Evolutionary conservation across 495 filamentous ascomycete genomes (phyloP).

Genomic region (Bombardia bombarda): DNA sequence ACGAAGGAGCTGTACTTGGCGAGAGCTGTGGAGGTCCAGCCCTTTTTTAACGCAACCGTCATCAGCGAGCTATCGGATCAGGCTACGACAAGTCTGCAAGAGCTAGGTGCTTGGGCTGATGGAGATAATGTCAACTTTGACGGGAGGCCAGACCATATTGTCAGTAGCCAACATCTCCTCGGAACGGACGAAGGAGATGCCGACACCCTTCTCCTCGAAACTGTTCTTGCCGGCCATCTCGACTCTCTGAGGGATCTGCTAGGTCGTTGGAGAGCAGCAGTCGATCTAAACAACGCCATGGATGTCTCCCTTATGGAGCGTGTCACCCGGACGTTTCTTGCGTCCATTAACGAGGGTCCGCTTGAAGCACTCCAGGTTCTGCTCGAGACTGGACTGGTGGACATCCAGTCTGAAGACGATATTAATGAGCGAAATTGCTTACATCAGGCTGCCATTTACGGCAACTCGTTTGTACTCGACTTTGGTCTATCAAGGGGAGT

Average conservation of each 20-base stretch:
- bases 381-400: conserved; percentile 70
- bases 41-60: conserved; percentile 93
- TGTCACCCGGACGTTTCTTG: conserved; percentile 80
- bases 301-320: conserved; percentile 51
- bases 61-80: conserved; percentile 95
- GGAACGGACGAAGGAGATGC: conserved; percentile 77
- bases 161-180: conserved; percentile 51
- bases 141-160: conserved; percentile 52
- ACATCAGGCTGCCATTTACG: conserved; percentile 89
- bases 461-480: conserved; percentile 65
- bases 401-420: conserved; percentile 84
- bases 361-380: conserved; percentile 67
- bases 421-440: conserved; percentile 96
- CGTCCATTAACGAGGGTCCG: conserved; percentile 78
- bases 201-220: conserved; percentile 81
- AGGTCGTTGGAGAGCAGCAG: conserved; percentile 37
- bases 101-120: conserved; percentile 93
- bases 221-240: conserved; percentile 68
- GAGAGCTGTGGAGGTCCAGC: conserved; percentile 92
- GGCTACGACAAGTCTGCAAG: conserved; percentile 84
- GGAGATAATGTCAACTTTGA: conserved; percentile 85
- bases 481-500: conserved; percentile 64
- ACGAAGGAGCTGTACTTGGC: conserved; percentile 97
- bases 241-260: conserved; percentile 44
- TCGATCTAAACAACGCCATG: conserved; percentile 25